These are phyloP conservation scores for Oleoguttula mirabilis DNA, from an alignment of 495 filamentous ascomycete species.

Conservation along the genomic window DNA sequence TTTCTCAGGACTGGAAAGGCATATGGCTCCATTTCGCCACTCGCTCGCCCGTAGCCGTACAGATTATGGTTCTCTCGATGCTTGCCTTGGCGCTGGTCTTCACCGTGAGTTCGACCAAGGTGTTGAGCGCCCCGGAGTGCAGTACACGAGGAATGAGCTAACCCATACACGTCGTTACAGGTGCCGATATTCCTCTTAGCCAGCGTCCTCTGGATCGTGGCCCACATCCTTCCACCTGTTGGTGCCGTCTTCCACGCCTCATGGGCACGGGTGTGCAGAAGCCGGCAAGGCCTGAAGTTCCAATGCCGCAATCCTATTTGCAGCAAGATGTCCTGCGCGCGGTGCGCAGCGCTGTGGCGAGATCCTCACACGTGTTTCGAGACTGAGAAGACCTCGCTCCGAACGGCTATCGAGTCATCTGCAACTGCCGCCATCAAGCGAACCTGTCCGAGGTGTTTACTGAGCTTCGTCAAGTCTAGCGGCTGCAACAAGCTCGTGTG, in stretches of 20 bases:
- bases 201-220: constrained; percentile 27
- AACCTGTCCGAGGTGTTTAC: constrained; percentile 79
- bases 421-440: constrained; percentile 91
- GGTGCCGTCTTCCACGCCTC: constrained; percentile 39
- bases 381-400: constrained; percentile 53
- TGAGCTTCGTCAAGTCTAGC: constrained; percentile 79
- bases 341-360: constrained; percentile 52
- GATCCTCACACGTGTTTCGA: constrained; percentile 59
- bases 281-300: constrained; percentile 58
- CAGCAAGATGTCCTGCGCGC: constrained; percentile 59
- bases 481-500: constrained; percentile 98
- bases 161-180: no score
- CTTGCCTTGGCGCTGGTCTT: constrained; percentile 38
- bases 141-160: no score
- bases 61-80: constrained; percentile 34
- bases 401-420: constrained; percentile 77
- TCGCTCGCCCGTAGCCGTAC: constrained; percentile 32
- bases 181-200: constrained; percentile 17
- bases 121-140: no score
- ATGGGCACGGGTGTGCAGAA: constrained; percentile 50
- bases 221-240: constrained; percentile 31
- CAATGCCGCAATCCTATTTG: constrained; percentile 58
- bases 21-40: constrained; percentile 19
- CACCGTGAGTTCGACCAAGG: no score
- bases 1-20: constrained; percentile 33